A percentile compares a stretch with the other conserved stretches of the same genome.
Evolutionary conservation across 106 monocot species (phyloP).

Genomic region (Apostasia ramifera): DNA sequence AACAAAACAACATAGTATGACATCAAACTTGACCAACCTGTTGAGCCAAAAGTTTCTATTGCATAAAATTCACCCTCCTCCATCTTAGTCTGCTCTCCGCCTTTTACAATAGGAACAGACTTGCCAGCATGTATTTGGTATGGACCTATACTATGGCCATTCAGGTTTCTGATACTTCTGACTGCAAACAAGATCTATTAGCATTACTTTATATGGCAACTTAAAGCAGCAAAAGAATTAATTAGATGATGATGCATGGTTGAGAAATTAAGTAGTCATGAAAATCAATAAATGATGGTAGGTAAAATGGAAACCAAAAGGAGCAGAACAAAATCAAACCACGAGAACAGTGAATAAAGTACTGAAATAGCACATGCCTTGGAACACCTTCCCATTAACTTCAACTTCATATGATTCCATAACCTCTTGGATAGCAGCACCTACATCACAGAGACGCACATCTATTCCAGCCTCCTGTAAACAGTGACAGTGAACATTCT

Average conservation of each 20-base stretch:
- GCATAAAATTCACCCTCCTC: slow-evolving; percentile 99
- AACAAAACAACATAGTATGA: too few species aligned
- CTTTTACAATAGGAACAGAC: slow-evolving; percentile 97
- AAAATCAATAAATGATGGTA: too few species aligned
- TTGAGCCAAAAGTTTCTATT: slow-evolving; percentile 96
- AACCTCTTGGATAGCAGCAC: slow-evolving; percentile 96
- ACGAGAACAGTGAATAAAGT: too few species aligned
- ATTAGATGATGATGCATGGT: background rate
- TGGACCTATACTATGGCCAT: slow-evolving; percentile 97
- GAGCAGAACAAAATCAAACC: background rate
- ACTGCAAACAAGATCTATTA: slow-evolving; percentile 28
- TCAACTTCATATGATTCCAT: slow-evolving; percentile 99
- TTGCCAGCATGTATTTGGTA: slow-evolving; percentile 99
- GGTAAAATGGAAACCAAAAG: too few species aligned
- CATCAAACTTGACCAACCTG: slow-evolving; percentile 34
- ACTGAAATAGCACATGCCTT: slow-evolving; percentile 33
- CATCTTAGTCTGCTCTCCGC: slow-evolving; percentile 98
- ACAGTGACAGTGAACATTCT: background rate
- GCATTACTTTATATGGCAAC: too few species aligned
- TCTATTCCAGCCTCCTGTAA: slow-evolving; percentile 95
- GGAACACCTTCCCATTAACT: slow-evolving; percentile 92
- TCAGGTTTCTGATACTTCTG: slow-evolving; percentile 93
- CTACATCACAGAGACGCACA: slow-evolving; percentile 91
- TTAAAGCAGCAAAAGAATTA: background rate
- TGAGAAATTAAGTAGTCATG: too few species aligned